Evolutionary conservation across 495 filamentous ascomycete species (phyloP).

Genomic region (Penicillium psychrofluorescens): DNA sequence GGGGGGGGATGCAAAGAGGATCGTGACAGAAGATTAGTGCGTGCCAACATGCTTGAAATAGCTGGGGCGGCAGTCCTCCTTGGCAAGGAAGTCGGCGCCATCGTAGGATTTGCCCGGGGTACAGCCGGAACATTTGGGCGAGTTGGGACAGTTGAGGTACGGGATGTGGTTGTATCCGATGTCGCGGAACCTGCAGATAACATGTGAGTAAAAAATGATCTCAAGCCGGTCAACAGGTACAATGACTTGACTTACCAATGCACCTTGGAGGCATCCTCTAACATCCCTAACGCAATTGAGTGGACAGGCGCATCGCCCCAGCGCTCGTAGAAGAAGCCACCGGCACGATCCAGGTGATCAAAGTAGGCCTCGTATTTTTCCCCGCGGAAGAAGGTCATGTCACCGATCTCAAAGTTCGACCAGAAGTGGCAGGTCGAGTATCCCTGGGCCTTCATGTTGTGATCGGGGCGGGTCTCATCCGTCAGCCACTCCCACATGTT

Average conservation of each 20-base stretch:
- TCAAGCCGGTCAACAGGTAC: too few relatives aligned
- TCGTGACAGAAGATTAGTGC: slow-evolving; percentile 41
- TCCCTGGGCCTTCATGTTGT: slow-evolving; percentile 72
- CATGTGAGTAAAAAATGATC: too few relatives aligned
- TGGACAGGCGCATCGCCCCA: slow-evolving; percentile 99
- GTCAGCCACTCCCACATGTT: slow-evolving; percentile 84
- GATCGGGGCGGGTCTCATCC: slow-evolving; percentile 73
- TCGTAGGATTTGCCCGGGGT: slow-evolving; percentile 78
- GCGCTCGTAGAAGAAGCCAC: slow-evolving; percentile 97
- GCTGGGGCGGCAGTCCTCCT: slow-evolving; percentile 91
- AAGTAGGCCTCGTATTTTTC: slow-evolving; percentile 93
- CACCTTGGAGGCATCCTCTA: slow-evolving; percentile 83
- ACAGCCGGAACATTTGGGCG: slow-evolving; percentile 88
- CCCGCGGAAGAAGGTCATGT: slow-evolving; percentile 91
- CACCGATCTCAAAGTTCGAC: slow-evolving; percentile 98
- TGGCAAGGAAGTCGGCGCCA: slow-evolving; percentile 72
- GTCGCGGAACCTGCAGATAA: slow-evolving; percentile 78
- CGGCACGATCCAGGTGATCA: slow-evolving; percentile 85
- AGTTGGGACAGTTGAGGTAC: slow-evolving; percentile 97
- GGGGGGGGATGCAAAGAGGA: slow-evolving; percentile 18
- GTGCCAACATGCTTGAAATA: slow-evolving; percentile 95
- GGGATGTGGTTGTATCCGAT: slow-evolving; percentile 98
- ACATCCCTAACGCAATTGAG: slow-evolving; percentile 87
- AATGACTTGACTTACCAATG: slow-evolving; percentile 67
- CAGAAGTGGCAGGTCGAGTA: slow-evolving; percentile 99